Base-by-base conservation (phyloP, 768 basidiomycete species). In the Boletus reticuloceps region DNA sequence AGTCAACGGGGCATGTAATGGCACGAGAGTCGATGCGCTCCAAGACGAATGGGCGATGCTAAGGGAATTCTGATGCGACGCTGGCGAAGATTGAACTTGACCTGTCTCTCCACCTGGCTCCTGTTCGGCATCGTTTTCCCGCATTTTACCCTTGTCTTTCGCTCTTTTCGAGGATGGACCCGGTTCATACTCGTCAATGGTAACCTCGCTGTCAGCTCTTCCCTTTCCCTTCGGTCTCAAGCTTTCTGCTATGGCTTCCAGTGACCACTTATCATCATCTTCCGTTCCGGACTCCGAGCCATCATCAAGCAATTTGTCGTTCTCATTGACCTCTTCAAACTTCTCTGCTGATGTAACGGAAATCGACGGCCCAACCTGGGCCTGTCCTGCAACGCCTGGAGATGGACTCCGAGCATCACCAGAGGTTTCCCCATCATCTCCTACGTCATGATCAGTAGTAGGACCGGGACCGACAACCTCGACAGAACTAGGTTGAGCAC, bases 171-270 rank as follows among this genome's bases (percentile, higher is more conserved):
- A 43, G 20, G 59, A 61, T 6, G 59, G 40, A 12, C 45, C 55
- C 0, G 57, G 46, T 47, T 53, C 59, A 43, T 51, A 37, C 9
- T 59, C 58, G 17, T 56, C 66, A 45, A 41, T 17, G 13, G 44
- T 44, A 32, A 34, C 62, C 29, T 66, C 65, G 14, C 44, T 50
- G 10, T 54, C 51, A 19, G 59, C 68, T 48, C 68, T 62, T 39
- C 50, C 66, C 36, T 69, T 69, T 9, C 66, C 68, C 40, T 69
- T 69, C 6, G 55, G 57, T 16, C 55, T 60, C 14, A 58, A 58
- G n/a, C 50, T 51, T 43, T 61, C 64, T n/a, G 57, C 47, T 12
- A 56, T 58, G 6, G 53, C 61, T 47, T 64, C 59, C 44, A 54
- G 59, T 20, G 59, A 55, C 61, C 58, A 67, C 27, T 51, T n/a